Evolutionary conservation across 2,329 filamentous ascomycete genomes (phyloP), one percentile per base, ranked within the genome.

Genomic region (Colletotrichum incanum): DNA sequence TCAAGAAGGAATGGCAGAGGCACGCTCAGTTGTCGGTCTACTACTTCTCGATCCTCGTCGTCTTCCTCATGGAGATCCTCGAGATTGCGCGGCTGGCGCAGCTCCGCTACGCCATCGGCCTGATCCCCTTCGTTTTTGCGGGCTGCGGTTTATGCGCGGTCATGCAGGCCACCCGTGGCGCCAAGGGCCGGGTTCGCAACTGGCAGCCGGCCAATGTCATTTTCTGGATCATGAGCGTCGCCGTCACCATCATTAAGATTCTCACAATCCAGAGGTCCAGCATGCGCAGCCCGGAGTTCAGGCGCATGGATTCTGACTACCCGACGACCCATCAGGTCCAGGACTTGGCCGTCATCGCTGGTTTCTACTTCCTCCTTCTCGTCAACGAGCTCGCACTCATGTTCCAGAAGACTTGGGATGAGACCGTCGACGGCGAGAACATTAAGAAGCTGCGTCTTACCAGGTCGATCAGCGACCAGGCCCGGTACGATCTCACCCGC

Each of bases 41-140:
- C 71, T 78, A 77, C 73, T 76, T 78, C 58, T 70, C 69, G 45
- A 63, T 78, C 14, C 62, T 65, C 61, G 75, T 75, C 9, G 61
- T 77, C 37, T 64, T 76, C 26, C 73, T 76, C 20, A 76, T 78
- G 76, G 68, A 79, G 67, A 67, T 70, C 28, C 72, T 78, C 60
- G 77, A 79, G 67, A 63, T 79, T 11, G 76, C 63, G 5, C 71
- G 74, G 31, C 72, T 78, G 14, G 74, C 64, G 5, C 47, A 26
- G 49, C 52, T 74, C 41, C 47, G 69, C 61, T 66, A 77, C 70
- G 70, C 75, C 55, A 56, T 76, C 62, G 71, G 74, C 37, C 74
- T 78, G 55, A 65, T 75, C 26, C 75, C 74, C 39, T 73, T 77
- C 73, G 34, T 73, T 71, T 77, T 76, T 50, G 74, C 67, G 12